Conservation (phyloP, 176 grass and related monocot genomes). For the Triticum timopheevii region DNA sequence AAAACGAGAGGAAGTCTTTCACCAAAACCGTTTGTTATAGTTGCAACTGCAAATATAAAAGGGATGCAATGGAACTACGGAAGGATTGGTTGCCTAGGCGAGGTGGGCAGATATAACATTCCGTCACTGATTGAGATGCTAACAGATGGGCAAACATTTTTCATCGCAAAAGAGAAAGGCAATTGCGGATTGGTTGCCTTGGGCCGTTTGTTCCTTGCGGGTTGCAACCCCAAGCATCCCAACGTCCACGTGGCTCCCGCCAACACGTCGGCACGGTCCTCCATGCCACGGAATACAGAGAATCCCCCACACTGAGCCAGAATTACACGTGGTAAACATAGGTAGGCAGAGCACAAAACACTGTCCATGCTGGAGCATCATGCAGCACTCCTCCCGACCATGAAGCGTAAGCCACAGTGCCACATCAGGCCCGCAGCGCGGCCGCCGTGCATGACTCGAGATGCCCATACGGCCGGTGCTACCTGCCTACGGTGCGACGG, state of each 20-base stretch:
- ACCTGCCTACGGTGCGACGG: background rate
- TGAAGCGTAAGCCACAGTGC: conserved; percentile 20
- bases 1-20: too few species aligned
- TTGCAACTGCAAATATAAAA: too few species aligned
- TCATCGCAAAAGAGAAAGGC: too few species aligned
- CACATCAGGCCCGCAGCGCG: conserved; percentile 16
- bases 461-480: conserved; percentile 9
- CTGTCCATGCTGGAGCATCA: background rate
- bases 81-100: too few species aligned
- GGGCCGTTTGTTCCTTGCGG: too few species aligned
- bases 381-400: background rate
- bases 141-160: too few species aligned
- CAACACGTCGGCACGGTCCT: background rate
- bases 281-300: background rate
- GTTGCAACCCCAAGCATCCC: background rate
- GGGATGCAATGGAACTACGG: too few species aligned
- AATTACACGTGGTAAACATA: background rate
- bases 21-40: too few species aligned
- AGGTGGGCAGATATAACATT: too few species aligned
- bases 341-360: background rate
- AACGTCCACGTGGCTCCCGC: conserved; percentile 22
- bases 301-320: background rate
- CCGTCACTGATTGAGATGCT: too few species aligned
- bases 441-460: conserved; percentile 34
- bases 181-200: too few species aligned